Evolutionary conservation across 345 rosid species (phyloP), one percentile per base, ranked within the genome.

Genomic region (Lumnitzera racemosa): DNA sequence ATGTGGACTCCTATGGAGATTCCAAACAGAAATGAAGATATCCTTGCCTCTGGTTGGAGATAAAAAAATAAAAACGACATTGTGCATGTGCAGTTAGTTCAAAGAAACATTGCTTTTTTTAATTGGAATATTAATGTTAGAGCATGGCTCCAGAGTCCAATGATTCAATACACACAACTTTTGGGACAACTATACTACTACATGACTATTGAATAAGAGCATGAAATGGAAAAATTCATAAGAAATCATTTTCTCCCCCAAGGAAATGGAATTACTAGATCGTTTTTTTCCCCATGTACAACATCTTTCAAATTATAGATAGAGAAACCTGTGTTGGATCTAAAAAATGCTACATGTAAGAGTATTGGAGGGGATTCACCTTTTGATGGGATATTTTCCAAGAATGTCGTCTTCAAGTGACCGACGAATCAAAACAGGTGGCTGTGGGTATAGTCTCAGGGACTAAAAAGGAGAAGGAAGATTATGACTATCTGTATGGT

Each of bases 391-490:
- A 76, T 89, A 92, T 55, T 66, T 67, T 59, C 96, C 98, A 61
- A 92, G 96, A 55, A 73, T 56, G 70, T 92, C 98, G 24, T 72
- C 71, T 57, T 77, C 82, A 41, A 87, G 47, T 61, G 96, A 89
- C 55, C 98, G 96, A 7, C 96, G 96, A 57, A 92, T 92, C 54
- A 92, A 74, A 61, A 92, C 96, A 15, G 98, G 98, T 58, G 98
- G 98, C 65, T 92, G 98, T 50, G 98, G 98, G 69, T 89, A 92
- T 60, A 92, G 80, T 77, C 98, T 78, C 79, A 92, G 63, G 52
- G 96, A 87, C 96, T 92, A 76, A 51, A 57, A 20, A 62, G 48
- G 41, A 57, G 46, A 41, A 13, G 14, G 14, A 41, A 51, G 16
- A 57, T 13, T 27, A 50, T 4, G 41, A 11, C 6, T 13, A 51